A percentile compares a stretch with the other conserved stretches of the same genome.
Conservation (phyloP, 768 basidiomycete genomes). For the Trametes villosa region DNA sequence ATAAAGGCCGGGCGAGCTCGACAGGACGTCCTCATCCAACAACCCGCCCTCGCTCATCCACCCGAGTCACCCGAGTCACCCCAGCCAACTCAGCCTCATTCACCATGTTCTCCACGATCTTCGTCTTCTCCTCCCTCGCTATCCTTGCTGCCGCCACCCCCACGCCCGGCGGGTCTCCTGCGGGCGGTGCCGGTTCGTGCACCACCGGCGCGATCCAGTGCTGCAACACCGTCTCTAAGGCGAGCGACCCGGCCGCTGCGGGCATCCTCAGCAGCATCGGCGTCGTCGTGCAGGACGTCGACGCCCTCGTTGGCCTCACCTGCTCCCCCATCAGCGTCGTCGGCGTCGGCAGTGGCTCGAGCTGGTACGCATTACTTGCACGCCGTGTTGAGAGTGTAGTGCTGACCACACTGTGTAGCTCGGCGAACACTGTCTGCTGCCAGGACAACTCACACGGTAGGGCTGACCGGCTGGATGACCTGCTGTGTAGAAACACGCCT, state of each 20-base stretch:
- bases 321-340: slow-evolving; percentile 24
- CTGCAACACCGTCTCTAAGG: slow-evolving; percentile 6
- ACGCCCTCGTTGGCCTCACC: slow-evolving; percentile 19
- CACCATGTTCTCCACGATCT: neutral
- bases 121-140: neutral
- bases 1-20: too few relatives aligned
- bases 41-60: too few relatives aligned
- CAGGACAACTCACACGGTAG: slow-evolving; percentile 11
- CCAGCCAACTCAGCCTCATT: too few relatives aligned
- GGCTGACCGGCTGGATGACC: neutral
- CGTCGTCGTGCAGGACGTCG: slow-evolving; percentile 22
- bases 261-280: slow-evolving; percentile 16
- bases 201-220: slow-evolving; percentile 7
- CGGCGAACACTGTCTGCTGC: slow-evolving; percentile 14
- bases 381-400: neutral
- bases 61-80: too few relatives aligned
- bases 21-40: too few relatives aligned
- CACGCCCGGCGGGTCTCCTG: neutral
- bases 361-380: neutral
- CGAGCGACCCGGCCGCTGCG: too few relatives aligned
- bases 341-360: slow-evolving; percentile 6
- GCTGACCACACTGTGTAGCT: neutral
- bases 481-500: neutral
- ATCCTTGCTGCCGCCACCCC: neutral
- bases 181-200: slow-evolving; percentile 1